These are phyloP conservation scores for Talaromyces sp. DNA, from an alignment of 2,329 filamentous ascomycete species.

Conservation along the genomic window DNA sequence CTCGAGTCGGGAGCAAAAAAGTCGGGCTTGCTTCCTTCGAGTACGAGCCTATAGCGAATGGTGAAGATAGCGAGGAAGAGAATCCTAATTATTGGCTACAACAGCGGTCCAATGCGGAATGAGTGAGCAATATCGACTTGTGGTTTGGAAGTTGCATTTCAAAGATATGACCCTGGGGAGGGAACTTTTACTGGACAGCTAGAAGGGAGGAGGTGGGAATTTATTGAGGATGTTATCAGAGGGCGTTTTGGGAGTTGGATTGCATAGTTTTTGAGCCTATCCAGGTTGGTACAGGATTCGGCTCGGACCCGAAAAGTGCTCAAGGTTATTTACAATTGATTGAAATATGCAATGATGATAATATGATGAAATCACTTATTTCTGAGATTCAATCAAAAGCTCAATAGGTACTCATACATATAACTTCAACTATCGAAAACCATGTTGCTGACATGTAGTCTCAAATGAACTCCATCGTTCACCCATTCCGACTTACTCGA, in stretches of 20 bases:
- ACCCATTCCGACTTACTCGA: background rate
- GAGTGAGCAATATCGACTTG: too few relatives aligned
- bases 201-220: background rate
- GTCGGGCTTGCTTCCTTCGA: background rate
- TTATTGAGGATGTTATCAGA: background rate
- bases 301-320: background rate
- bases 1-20: background rate
- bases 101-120: too few relatives aligned
- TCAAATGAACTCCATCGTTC: background rate
- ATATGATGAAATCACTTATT: background rate
- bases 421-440: background rate
- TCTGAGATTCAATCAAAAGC: background rate
- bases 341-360: background rate
- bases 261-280: background rate
- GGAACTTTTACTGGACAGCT: background rate
- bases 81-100: background rate
- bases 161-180: too few relatives aligned
- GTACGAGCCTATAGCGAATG: background rate
- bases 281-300: background rate
- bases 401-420: constrained; percentile 11
- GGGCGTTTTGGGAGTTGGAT: background rate
- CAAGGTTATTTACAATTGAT: background rate
- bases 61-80: background rate
- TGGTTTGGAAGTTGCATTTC: too few relatives aligned
- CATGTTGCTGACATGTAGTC: background rate